These are phyloP conservation scores for Pichia scutulata DNA, from an alignment of 805 yeast species.

Conservation along the genomic window DNA sequence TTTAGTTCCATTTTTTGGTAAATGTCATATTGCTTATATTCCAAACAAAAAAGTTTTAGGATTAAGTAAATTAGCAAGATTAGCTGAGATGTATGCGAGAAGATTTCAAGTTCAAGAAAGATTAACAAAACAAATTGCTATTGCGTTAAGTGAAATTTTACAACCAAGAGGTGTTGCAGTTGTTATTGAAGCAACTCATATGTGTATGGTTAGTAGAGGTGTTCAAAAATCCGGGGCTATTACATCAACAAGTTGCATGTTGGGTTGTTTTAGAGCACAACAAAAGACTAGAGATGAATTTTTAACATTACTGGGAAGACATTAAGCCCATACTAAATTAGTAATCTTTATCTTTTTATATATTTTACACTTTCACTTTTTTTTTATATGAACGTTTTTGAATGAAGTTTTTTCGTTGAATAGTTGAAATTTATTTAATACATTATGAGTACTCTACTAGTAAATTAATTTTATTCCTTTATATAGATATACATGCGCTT, in stretches of 20 bases:
- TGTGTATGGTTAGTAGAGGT: slow-evolving; percentile 99
- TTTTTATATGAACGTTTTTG: not conserved
- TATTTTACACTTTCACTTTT: not conserved
- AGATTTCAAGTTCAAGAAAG: slow-evolving; percentile 98
- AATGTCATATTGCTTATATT: slow-evolving; percentile 95
- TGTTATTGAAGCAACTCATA: slow-evolving; percentile 94
- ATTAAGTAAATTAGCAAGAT: slow-evolving; percentile 82
- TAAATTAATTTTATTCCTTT: not conserved
- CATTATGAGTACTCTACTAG: not conserved
- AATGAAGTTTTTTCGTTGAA: no score
- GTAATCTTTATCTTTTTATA: no score
- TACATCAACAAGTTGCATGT: slow-evolving; percentile 93
- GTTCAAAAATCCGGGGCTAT: slow-evolving; percentile 92
- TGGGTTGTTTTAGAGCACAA: slow-evolving; percentile 89
- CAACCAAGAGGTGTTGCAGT: slow-evolving; percentile 97
- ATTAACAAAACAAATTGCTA: slow-evolving; percentile 92
- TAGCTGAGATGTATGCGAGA: slow-evolving; percentile 95
- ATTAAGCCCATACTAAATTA: slow-evolving; percentile 18
- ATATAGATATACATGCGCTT: not conserved
- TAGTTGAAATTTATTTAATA: not conserved
- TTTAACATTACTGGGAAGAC: slow-evolving; percentile 67
- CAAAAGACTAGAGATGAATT: slow-evolving; percentile 97
- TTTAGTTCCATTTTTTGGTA: slow-evolving; percentile 94
- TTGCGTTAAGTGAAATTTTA: slow-evolving; percentile 85
- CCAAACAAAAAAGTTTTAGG: slow-evolving; percentile 93